Evolutionary conservation across 495 filamentous ascomycete species (phyloP), one percentile per base, ranked within the genome.

Genomic region (Usnea hakonensis): DNA sequence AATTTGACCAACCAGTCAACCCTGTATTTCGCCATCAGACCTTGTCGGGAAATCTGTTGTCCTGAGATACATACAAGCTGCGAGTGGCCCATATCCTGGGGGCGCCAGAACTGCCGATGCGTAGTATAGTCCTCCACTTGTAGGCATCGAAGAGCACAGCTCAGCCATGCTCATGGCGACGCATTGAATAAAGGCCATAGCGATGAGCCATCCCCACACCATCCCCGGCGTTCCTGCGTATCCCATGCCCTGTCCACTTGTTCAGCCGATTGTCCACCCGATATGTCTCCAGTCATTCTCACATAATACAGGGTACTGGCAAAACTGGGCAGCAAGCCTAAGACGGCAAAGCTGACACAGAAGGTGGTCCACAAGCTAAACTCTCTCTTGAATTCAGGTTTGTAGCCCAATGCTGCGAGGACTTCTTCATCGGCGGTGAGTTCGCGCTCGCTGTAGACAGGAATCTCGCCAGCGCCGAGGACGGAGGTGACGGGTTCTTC

Each of bases 311-410:
- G 73, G 0, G 88, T 92, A 58, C 80, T 85, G 7, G 88, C 88
- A 68, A 90, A 90, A 52, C 84, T 87, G 0, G 88, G 88, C 44
- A 91, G 72, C 55, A 91, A 69, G 6, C 88, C 88, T 60, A 91
- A 73, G 7, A 90, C 87, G 8, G 88, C 86, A 70, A 91, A 91
- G 61, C 82, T 86, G 55, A 91, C 87, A 67, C 86, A 88, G 73
- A 91, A 91, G 0, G 87, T 87, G 16, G 87, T 89, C 84, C 87
- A 91, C n/a, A 89, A 73, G n/a, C 81, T 87, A 69, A 91, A 90
- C 66, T 91, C 88, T 64, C 88, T 78, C 74, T 89, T 90, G 77
- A 91, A 91, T 67, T 91, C 88, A 55, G 87, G 85, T 69, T 89
- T 89, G 70, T 90, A 90, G 19, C 88, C 88, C 48, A 91, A 75